Conservation (phyloP, 2,329 filamentous ascomycete genomes). For the Penicillium sp. region DNA sequence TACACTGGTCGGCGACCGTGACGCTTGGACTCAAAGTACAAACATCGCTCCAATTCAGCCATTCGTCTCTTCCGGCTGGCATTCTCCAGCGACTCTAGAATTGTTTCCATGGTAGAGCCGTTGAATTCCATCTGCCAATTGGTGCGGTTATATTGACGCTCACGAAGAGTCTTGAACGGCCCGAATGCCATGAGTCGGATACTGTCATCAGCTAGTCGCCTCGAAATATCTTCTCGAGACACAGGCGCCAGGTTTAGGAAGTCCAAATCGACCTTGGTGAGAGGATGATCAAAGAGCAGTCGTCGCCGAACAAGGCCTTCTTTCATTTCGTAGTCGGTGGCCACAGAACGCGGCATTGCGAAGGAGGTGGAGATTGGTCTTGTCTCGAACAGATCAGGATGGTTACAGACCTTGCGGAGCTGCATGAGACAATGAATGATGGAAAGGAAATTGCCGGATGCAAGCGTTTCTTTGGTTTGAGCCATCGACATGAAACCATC, state of each 20-base stretch:
- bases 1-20: slow-evolving; percentile 81
- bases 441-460: slow-evolving; percentile 92
- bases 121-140: slow-evolving; percentile 62
- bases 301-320: slow-evolving; percentile 69
- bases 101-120: slow-evolving; percentile 67
- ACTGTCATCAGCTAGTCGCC: slow-evolving; percentile 52
- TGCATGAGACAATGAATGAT: slow-evolving; percentile 99
- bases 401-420: slow-evolving; percentile 95
- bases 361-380: slow-evolving; percentile 96
- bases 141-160: slow-evolving; percentile 62
- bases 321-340: slow-evolving; percentile 71
- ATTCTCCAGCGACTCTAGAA: slow-evolving; percentile 72
- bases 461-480: slow-evolving; percentile 83
- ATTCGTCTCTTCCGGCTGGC: slow-evolving; percentile 68
- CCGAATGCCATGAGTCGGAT: slow-evolving; percentile 70
- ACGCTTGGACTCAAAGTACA: slow-evolving; percentile 78
- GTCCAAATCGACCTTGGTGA: slow-evolving; percentile 67
- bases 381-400: slow-evolving; percentile 95
- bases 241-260: slow-evolving; percentile 80
- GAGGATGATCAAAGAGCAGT: slow-evolving; percentile 62
- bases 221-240: slow-evolving; percentile 66
- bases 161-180: slow-evolving; percentile 68
- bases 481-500: slow-evolving; percentile 92
- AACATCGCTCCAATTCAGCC: slow-evolving; percentile 76
- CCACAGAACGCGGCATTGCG: slow-evolving; percentile 79